A percentile compares a stretch with the other conserved stretches of the same genome.
Evolutionary conservation across 2,329 filamentous ascomycete genomes (phyloP).

Genomic region (Penicillium sp.): DNA sequence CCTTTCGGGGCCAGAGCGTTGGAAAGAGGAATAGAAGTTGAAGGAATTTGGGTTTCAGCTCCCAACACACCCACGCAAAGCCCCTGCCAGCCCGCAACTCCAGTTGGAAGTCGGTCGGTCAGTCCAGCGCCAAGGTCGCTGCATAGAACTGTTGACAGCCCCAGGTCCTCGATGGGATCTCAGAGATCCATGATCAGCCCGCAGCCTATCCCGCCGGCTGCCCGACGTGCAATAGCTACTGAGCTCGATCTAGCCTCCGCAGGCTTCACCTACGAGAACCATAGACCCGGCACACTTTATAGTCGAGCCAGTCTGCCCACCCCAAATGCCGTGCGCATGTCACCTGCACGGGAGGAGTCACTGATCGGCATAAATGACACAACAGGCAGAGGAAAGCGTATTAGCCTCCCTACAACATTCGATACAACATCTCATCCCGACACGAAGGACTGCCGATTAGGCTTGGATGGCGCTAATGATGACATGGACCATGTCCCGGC

Average conservation of each 20-base stretch:
- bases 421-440: constrained; percentile 8
- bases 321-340: neutral
- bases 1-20: constrained; percentile 86
- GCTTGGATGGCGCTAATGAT: neutral
- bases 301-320: constrained; percentile 3
- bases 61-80: constrained; percentile 38
- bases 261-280: constrained; percentile 8
- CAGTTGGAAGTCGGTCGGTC: constrained; percentile 18
- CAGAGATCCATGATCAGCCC: neutral
- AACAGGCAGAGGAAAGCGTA: constrained; percentile 9
- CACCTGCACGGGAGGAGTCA: constrained; percentile 1
- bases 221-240: neutral
- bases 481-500: neutral
- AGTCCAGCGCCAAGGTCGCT: constrained; percentile 3
- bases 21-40: constrained; percentile 76
- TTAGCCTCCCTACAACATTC: constrained; percentile 17
- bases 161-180: neutral
- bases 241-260: constrained; percentile 7
- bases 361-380: neutral
- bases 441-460: neutral
- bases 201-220: neutral
- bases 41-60: constrained; percentile 75
- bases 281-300: constrained; percentile 2
- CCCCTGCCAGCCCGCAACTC: constrained; percentile 22
- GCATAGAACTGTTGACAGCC: neutral